phyloP scores from a whole-genome alignment of 2,329 filamentous ascomycete species.

The Penicillium thymicola region DNA sequence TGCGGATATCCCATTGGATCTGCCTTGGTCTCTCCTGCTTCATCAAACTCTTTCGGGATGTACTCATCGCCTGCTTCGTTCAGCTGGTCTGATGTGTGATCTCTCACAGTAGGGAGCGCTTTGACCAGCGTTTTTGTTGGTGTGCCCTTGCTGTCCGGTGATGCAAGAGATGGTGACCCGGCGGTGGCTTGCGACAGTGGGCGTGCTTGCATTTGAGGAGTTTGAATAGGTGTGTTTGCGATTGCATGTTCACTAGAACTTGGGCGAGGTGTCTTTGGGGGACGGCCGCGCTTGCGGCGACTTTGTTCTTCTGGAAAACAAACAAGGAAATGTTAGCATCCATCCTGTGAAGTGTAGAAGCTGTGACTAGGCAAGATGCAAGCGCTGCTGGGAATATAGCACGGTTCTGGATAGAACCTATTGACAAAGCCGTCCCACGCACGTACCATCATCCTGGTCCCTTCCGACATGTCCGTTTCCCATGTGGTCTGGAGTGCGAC shows the following conservation, averaged over 20 bases:
- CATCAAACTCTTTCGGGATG: conserved; percentile 86
- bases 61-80: conserved; percentile 90
- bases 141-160: conserved; percentile 65
- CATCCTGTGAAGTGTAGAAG: conserved; percentile 15
- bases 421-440: conserved; percentile 17
- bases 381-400: neutral
- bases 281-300: conserved; percentile 50
- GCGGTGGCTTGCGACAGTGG: conserved; percentile 31
- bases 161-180: conserved; percentile 57
- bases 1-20: conserved; percentile 75
- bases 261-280: conserved; percentile 47
- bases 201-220: conserved; percentile 42
- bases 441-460: conserved; percentile 73
- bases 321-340: conserved; percentile 19
- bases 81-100: conserved; percentile 95
- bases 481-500: conserved; percentile 69
- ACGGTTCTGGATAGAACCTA: neutral
- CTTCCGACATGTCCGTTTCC: conserved; percentile 55
- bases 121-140: conserved; percentile 81
- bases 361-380: neutral
- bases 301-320: conserved; percentile 37
- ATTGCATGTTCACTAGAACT: conserved; percentile 32
- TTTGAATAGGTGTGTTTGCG: conserved; percentile 35
- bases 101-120: conserved; percentile 88
- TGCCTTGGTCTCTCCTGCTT: conserved; percentile 92